Evolutionary conservation across 202 grass and related monocot species (phyloP).

Genomic region (Bolboschoenoplectus hybrid): DNA sequence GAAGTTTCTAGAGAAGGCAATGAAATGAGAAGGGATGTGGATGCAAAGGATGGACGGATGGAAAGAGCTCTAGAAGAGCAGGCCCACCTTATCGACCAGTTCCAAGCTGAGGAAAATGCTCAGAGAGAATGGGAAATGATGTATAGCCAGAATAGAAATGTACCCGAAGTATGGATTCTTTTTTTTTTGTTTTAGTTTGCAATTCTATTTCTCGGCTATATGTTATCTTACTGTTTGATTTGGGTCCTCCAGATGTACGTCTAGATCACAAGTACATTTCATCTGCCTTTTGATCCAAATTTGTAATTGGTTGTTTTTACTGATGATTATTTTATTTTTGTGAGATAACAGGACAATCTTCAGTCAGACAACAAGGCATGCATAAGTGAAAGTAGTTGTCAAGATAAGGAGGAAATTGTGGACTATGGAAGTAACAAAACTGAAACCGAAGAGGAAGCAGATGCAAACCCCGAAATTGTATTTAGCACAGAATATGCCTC

Average conservation of each 20-base stretch:
- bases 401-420: conserved; percentile 37
- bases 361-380: conserved; percentile 38
- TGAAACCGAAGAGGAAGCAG: conserved; percentile 28
- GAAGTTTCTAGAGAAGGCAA: conserved; percentile 45
- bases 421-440: conserved; percentile 42
- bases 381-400: conserved; percentile 7
- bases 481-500: conserved; percentile 19
- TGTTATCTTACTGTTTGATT: conserved; percentile 29
- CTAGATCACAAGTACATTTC: conserved; percentile 1
- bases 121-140: conserved; percentile 86
- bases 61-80: conserved; percentile 79
- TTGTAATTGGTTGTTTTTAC: background rate
- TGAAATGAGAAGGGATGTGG: conserved; percentile 43
- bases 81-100: conserved; percentile 75
- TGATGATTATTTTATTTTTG: conserved; percentile 31
- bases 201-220: background rate
- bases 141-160: conserved; percentile 51
- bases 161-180: conserved; percentile 45
- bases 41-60: conserved; percentile 66
- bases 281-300: background rate
- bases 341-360: conserved; percentile 39
- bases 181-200: background rate
- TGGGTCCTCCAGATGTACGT: background rate
- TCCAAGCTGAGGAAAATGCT: conserved; percentile 72
- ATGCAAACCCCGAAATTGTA: conserved; percentile 36